Base-by-base conservation (phyloP, 495 filamentous ascomycete species). In the Lindgomyces ingoldianus region DNA sequence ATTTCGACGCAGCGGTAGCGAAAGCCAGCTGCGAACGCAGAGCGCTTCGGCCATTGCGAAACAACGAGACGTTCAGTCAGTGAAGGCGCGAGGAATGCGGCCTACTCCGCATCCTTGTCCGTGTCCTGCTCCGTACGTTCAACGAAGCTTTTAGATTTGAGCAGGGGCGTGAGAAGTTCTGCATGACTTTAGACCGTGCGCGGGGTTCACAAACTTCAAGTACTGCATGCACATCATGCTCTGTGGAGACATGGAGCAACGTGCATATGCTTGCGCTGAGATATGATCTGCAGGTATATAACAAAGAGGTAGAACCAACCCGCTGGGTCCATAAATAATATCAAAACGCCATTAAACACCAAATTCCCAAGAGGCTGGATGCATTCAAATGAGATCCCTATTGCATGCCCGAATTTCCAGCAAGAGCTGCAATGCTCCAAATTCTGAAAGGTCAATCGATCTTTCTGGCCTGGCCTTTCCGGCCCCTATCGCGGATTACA, bases 391-490 rank as follows among this genome's bases (percentile, higher is more conserved):
- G n/a, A n/a, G n/a, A n/a, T n/a, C n/a, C n/a, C n/a, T n/a, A n/a
- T n/a, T n/a, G n/a, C n/a, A n/a, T n/a, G n/a, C n/a, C n/a, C n/a
- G n/a, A n/a, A n/a, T n/a, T n/a, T n/a, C n/a, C n/a, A n/a, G n/a
- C n/a, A n/a, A n/a, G n/a, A n/a, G n/a, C n/a, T n/a, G n/a, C n/a
- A n/a, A n/a, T n/a, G n/a, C n/a, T n/a, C n/a, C n/a, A n/a, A n/a
- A n/a, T n/a, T n/a, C n/a, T n/a, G n/a, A n/a, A n/a, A n/a, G n/a
- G n/a, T 65, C 62, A 66, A 44, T 66, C 63, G 1, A 22, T 27
- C 49, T 66, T 66, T 11, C 57, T 55, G 19, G 41, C 33, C 1
- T 49, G 14, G 19, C 47, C 63, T 36, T 19, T 55, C 25, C 39
- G 19, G 1, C 55, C 47, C 19, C 63, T 19, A 0, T 55, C 63